phyloP scores from a whole-genome alignment of 208 protist genomes.

The Leishmania martiniquensis region DNA sequence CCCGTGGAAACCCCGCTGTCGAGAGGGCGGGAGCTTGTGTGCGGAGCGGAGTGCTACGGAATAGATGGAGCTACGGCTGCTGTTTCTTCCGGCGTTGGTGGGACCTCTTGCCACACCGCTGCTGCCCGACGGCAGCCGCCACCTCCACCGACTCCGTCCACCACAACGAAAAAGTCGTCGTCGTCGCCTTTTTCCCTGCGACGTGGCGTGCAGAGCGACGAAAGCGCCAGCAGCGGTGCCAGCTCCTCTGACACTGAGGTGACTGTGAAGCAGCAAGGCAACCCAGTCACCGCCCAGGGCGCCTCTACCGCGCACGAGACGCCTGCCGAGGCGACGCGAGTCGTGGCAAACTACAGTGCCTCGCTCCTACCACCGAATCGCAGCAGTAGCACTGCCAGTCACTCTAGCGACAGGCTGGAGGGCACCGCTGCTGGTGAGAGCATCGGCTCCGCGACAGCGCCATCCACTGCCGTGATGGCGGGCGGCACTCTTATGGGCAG shows the following conservation, averaged over 20 bases:
- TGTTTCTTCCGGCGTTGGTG: background rate
- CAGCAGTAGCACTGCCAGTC: conserved; percentile 21
- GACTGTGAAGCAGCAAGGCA: conserved; percentile 23
- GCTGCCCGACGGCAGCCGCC: conserved; percentile 13
- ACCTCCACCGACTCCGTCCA: conserved; percentile 12
- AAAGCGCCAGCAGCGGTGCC: background rate
- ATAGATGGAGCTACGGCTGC: background rate
- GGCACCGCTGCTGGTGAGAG: background rate
- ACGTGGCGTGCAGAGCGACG: background rate
- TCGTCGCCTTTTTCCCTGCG: conserved; percentile 14
- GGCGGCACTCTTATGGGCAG: conserved; percentile 4
- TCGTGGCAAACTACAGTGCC: conserved; percentile 21
- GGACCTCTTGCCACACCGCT: background rate
- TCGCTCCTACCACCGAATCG: conserved; percentile 27
- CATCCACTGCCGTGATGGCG: background rate
- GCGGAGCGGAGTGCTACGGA: background rate
- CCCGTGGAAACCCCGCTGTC: background rate
- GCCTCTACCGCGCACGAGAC: conserved; percentile 11
- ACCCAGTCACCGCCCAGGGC: conserved; percentile 7
- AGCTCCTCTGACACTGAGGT: conserved; percentile 2
- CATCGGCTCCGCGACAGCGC: conserved; percentile 1
- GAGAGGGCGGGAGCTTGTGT: background rate
- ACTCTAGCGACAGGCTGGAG: conserved; percentile 21
- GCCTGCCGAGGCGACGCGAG: conserved; percentile 14
- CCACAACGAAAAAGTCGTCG: conserved; percentile 6